A percentile compares a stretch with the other conserved stretches of the same genome.
Evolutionary conservation across 805 yeast genomes (phyloP).

Genomic region (Middelhovenomyces tepae): DNA sequence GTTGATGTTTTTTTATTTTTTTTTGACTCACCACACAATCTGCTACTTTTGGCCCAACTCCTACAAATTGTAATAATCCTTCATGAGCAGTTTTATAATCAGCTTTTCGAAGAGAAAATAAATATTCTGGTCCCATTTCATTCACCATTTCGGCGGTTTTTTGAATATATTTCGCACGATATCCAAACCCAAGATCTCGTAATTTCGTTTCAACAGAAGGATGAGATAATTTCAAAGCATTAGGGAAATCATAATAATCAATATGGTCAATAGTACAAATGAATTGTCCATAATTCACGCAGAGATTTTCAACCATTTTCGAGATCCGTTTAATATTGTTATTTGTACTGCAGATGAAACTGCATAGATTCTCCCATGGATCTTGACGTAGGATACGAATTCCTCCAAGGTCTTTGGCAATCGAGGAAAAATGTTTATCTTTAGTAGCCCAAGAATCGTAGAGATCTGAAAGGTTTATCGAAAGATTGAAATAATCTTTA

Average conservation of each 20-base stretch:
- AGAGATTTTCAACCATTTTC: constrained; percentile 77
- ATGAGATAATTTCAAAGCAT: constrained; percentile 41
- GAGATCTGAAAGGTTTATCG: constrained; percentile 43
- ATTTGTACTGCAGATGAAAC: constrained; percentile 92
- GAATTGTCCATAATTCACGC: constrained; percentile 58
- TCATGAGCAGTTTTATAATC: constrained; percentile 47
- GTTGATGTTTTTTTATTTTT: no score
- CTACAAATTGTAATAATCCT: constrained; percentile 56
- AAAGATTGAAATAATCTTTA: constrained; percentile 61
- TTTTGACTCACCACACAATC: constrained; percentile 88
- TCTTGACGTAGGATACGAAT: constrained; percentile 84
- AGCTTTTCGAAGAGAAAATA: constrained; percentile 32
- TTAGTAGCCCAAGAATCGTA: constrained; percentile 52
- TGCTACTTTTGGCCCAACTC: constrained; percentile 97
- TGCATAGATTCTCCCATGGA: constrained; percentile 91
- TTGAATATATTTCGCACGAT: constrained; percentile 80
- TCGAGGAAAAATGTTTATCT: constrained; percentile 42
- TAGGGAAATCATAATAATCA: constrained; percentile 66
- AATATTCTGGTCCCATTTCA: constrained; percentile 29
- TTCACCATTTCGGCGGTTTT: constrained; percentile 58
- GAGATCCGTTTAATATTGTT: constrained; percentile 91
- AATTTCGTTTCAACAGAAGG: constrained; percentile 37
- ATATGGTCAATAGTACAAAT: constrained; percentile 46
- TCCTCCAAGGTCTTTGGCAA: constrained; percentile 42
- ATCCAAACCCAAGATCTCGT: constrained; percentile 60